Percentiles rank a stretch among this genome's conserved stretches.
Conservation (phyloP, 805 yeast species). For the Candida ortonii region DNA sequence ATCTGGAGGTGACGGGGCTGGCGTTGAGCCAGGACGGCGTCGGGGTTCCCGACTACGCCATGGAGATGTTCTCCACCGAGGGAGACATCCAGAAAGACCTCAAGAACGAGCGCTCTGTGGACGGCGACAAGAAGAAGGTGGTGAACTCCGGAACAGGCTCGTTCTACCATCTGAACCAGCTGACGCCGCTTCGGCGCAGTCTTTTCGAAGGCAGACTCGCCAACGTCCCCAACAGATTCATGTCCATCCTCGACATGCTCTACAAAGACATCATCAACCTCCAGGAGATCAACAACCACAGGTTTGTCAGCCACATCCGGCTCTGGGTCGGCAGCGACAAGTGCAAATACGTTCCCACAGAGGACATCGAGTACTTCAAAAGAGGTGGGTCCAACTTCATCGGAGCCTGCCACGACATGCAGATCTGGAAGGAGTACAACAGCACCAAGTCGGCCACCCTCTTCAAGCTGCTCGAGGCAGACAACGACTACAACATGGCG, state of each 20-base stretch:
- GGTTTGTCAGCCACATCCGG: slow-evolving; percentile 36
- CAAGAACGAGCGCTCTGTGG: slow-evolving; percentile 17
- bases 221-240: slow-evolving; percentile 26
- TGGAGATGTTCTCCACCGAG: slow-evolving; percentile 20
- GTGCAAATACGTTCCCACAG: slow-evolving; percentile 40
- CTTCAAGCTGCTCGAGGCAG: slow-evolving; percentile 24
- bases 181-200: slow-evolving; percentile 27
- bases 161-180: slow-evolving; percentile 27
- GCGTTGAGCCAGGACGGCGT: slow-evolving; percentile 23
- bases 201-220: slow-evolving; percentile 32
- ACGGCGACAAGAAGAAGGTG: slow-evolving; percentile 23
- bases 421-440: slow-evolving; percentile 39
- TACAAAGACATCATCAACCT: slow-evolving; percentile 27
- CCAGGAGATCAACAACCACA: slow-evolving; percentile 27
- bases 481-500: slow-evolving; percentile 13
- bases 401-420: slow-evolving; percentile 41
- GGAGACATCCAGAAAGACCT: slow-evolving; percentile 19
- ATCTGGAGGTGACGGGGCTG: slow-evolving; percentile 56
- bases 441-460: slow-evolving; percentile 31
- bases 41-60: slow-evolving; percentile 14
- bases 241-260: slow-evolving; percentile 20
- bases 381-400: slow-evolving; percentile 35
- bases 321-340: slow-evolving; percentile 37
- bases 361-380: slow-evolving; percentile 36
- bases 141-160: slow-evolving; percentile 37